These are phyloP conservation scores for Neonectria punicea DNA, from an alignment of 2,329 filamentous ascomycete genomes.

Conservation along the genomic window DNA sequence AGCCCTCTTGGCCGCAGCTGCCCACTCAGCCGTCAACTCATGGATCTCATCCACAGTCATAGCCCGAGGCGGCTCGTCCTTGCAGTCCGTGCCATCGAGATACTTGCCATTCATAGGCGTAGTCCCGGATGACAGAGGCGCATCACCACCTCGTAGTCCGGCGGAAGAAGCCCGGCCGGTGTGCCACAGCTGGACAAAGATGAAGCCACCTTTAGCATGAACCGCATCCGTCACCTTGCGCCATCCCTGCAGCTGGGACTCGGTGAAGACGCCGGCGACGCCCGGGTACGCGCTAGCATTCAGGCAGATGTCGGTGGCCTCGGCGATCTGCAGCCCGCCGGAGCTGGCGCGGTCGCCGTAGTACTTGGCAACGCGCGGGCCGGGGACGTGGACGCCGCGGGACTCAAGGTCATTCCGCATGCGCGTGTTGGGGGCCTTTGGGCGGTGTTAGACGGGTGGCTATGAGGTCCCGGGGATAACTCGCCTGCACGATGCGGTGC, in stretches of 20 bases:
- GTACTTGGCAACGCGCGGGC: constrained; percentile 42
- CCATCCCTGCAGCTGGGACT: constrained; percentile 44
- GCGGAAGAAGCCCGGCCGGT: constrained; percentile 63
- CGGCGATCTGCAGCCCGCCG: constrained; percentile 45
- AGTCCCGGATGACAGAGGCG: constrained; percentile 39
- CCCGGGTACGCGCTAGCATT: constrained; percentile 44
- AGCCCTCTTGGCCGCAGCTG: constrained; percentile 64
- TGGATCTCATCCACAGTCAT: constrained; percentile 75
- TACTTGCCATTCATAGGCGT: constrained; percentile 59
- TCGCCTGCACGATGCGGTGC: constrained; percentile 52
- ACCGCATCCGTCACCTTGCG: constrained; percentile 42
- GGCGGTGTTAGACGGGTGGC: not conserved
- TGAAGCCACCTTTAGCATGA: constrained; percentile 49
- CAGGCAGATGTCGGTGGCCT: constrained; percentile 46
- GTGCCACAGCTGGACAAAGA: constrained; percentile 72
- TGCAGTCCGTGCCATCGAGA: constrained; percentile 45
- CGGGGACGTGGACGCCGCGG: constrained; percentile 48
- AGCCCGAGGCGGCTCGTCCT: constrained; percentile 61
- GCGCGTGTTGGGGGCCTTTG: constrained; percentile 36
- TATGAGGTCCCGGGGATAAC: not conserved
- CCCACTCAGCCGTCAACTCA: constrained; percentile 68
- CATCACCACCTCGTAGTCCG: constrained; percentile 36
- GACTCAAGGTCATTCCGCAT: constrained; percentile 44
- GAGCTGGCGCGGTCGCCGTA: constrained; percentile 47
- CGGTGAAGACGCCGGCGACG: constrained; percentile 45